Evolutionary conservation across 2,329 filamentous ascomycete species (phyloP).

Genomic region (Pyrenochaeta sp.): DNA sequence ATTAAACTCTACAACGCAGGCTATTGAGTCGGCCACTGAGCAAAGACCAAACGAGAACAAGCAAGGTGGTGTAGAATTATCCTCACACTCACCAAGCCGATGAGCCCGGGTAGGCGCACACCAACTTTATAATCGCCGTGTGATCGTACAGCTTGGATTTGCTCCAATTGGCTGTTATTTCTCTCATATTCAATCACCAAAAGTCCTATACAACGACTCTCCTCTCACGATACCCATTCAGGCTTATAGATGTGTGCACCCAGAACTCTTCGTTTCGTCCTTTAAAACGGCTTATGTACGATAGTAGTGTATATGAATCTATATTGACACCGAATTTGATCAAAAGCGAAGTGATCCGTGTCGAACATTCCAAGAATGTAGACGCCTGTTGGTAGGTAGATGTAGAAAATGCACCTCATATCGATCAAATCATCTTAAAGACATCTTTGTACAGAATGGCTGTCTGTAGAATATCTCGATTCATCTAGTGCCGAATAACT

Average conservation of each 20-base stretch:
- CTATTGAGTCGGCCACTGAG: neutral
- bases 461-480: no score
- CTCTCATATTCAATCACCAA: neutral
- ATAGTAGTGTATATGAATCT: neutral
- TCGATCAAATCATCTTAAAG: no score
- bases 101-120: neutral
- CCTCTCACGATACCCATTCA: constrained; percentile 47
- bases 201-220: constrained; percentile 20
- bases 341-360: no score
- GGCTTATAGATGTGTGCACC: constrained; percentile 3
- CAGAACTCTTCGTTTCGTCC: neutral
- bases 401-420: no score
- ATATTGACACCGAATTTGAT: neutral
- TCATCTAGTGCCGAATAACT: no score
- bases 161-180: neutral
- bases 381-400: no score
- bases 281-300: neutral
- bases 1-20: neutral
- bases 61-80: neutral
- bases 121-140: neutral
- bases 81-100: neutral
- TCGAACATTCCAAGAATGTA: no score
- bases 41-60: neutral
- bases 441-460: no score
- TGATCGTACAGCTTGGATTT: neutral